These are phyloP conservation scores for Ascoidea rubescens DNA, from an alignment of 805 yeast genomes.

Conservation along the genomic window DNA sequence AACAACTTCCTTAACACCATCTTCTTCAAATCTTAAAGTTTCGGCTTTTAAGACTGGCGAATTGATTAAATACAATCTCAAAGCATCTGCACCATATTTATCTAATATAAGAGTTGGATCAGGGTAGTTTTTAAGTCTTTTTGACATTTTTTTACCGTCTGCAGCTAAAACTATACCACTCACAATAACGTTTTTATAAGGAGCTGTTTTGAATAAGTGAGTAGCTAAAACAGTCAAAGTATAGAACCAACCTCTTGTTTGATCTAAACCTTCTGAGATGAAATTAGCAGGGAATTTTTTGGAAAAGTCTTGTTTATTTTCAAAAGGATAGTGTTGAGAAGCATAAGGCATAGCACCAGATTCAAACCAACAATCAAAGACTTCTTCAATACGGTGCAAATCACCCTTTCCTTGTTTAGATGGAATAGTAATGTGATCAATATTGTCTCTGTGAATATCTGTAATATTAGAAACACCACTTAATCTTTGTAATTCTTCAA, in stretches of 20 bases:
- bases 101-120: conserved; percentile 76
- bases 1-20: conserved; percentile 96
- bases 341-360: conserved; percentile 99
- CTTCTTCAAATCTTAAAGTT: conserved; percentile 92
- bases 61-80: conserved; percentile 88
- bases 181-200: conserved; percentile 90
- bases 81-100: conserved; percentile 94
- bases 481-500: conserved; percentile 72
- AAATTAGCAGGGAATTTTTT: conserved; percentile 91
- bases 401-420: conserved; percentile 80
- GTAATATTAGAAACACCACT: conserved; percentile 72
- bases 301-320: conserved; percentile 55
- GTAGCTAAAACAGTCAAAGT: conserved; percentile 93
- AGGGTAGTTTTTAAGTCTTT: conserved; percentile 94
- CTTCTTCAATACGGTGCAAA: conserved; percentile 88
- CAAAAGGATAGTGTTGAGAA: conserved; percentile 93
- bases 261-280: conserved; percentile 97
- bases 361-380: conserved; percentile 99
- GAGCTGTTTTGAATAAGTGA: conserved; percentile 82
- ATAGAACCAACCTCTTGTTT: conserved; percentile 99
- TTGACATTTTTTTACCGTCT: conserved; percentile 99
- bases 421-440: conserved; percentile 88
- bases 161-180: conserved; percentile 94
- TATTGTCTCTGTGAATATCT: conserved; percentile 87
- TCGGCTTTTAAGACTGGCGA: conserved; percentile 97